phyloP scores from a whole-genome alignment of 371 early-diverging fungal genomes.

The Fennellomyces sp. region DNA sequence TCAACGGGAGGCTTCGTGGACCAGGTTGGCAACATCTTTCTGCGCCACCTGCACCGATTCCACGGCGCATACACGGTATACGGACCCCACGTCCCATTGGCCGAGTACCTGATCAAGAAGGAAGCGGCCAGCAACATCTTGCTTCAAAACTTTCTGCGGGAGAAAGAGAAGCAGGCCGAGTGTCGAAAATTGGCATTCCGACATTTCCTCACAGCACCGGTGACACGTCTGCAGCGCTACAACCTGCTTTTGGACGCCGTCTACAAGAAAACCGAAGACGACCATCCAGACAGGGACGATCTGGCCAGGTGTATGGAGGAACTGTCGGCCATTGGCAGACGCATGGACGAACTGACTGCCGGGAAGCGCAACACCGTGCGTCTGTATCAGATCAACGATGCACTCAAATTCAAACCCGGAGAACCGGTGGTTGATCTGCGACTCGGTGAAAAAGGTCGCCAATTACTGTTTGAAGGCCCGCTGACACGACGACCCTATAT shows the following conservation, averaged over 20 bases:
- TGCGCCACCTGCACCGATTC: slow-evolving; percentile 68
- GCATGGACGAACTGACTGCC: slow-evolving; percentile 35
- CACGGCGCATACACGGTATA: slow-evolving; percentile 79
- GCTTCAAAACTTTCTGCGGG: slow-evolving; percentile 79
- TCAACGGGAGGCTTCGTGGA: slow-evolving; percentile 61
- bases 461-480: slow-evolving; percentile 77
- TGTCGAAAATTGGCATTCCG: slow-evolving; percentile 67
- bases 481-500: slow-evolving; percentile 70
- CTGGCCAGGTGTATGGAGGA: slow-evolving; percentile 64
- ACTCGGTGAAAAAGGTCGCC: slow-evolving; percentile 70
- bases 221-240: slow-evolving; percentile 88
- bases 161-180: slow-evolving; percentile 64
- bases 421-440: slow-evolving; percentile 56
- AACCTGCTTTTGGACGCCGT: slow-evolving; percentile 84
- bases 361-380: slow-evolving; percentile 33
- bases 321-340: slow-evolving; percentile 69
- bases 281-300: slow-evolving; percentile 70
- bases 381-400: slow-evolving; percentile 31
- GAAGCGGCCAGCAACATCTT: slow-evolving; percentile 69
- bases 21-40: slow-evolving; percentile 86
- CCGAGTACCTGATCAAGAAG: slow-evolving; percentile 77
- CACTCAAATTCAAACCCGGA: slow-evolving; percentile 48
- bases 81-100: slow-evolving; percentile 84
- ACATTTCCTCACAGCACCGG: slow-evolving; percentile 65
- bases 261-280: slow-evolving; percentile 76